Percentiles rank a stretch among this genome's conserved stretches.
phyloP scores from a whole-genome alignment of 306 rosid species.

The Heteromeles arbutifolia region DNA sequence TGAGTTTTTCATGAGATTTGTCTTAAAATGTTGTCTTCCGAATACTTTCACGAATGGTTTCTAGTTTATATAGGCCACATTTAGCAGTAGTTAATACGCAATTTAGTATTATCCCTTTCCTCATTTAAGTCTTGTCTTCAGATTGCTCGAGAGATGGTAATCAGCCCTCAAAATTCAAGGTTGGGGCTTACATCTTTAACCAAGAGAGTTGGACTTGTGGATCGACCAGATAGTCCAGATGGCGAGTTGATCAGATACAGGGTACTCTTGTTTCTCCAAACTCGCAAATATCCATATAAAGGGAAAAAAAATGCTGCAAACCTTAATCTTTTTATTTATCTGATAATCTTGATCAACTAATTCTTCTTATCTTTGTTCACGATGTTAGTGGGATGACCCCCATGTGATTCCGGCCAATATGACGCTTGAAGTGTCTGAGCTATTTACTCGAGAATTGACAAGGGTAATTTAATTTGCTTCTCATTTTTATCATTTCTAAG shows the following conservation, averaged over 20 bases:
- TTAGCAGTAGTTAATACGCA: too few relatives aligned
- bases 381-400: slow-evolving; percentile 88
- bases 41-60: too few relatives aligned
- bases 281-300: background rate
- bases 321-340: background rate
- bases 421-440: slow-evolving; percentile 86
- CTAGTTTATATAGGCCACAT: too few relatives aligned
- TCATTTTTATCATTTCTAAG: slow-evolving; percentile 13
- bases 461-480: slow-evolving; percentile 55
- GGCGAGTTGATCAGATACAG: slow-evolving; percentile 88
- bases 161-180: slow-evolving; percentile 86
- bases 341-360: slow-evolving; percentile 9
- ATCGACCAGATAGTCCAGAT: slow-evolving; percentile 75
- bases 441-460: slow-evolving; percentile 86
- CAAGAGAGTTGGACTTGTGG: slow-evolving; percentile 61
- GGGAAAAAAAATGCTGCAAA: background rate
- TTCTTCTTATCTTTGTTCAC: slow-evolving; percentile 10
- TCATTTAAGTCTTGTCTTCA: slow-evolving; percentile 23
- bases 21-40: background rate
- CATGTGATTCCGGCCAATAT: slow-evolving; percentile 79
- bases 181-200: slow-evolving; percentile 79
- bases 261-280: slow-evolving; percentile 42
- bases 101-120: background rate
- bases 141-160: slow-evolving; percentile 98
- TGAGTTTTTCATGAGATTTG: background rate